Percentiles rank a stretch among this genome's conserved stretches.
Conservation (phyloP, 139 green algal species). For the Chlorella sp. region DNA sequence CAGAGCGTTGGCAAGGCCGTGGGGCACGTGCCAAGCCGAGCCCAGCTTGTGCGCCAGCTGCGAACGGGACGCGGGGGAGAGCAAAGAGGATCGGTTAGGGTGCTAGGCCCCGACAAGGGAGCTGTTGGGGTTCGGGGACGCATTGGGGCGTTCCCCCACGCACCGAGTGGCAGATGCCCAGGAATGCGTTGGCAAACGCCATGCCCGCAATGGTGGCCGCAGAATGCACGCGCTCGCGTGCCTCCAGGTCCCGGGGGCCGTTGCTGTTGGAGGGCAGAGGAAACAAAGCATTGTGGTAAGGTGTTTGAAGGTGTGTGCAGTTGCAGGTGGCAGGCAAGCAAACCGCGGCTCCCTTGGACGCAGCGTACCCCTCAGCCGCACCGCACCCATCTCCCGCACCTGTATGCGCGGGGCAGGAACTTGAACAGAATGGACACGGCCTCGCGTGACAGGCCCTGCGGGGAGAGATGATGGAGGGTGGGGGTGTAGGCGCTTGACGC, state of each 20-base stretch:
- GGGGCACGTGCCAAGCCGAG: conserved; percentile 66
- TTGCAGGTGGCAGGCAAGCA: conserved; percentile 31
- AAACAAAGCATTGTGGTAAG: conserved; percentile 45
- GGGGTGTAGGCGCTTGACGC: no score
- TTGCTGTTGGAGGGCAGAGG: conserved; percentile 60
- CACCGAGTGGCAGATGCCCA: conserved; percentile 80
- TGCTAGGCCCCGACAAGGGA: no score
- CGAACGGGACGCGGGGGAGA: neutral
- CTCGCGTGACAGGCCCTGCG: conserved; percentile 7
- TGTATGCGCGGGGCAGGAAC: neutral
- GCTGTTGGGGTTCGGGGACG: no score
- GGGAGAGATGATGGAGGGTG: no score
- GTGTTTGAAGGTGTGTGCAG: no score
- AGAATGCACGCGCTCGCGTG: conserved; percentile 75
- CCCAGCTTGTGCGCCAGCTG: conserved; percentile 43
- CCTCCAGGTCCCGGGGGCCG: conserved; percentile 60
- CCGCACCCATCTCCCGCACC: neutral
- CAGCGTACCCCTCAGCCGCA: no score
- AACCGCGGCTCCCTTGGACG: no score
- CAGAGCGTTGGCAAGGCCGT: conserved; percentile 27
- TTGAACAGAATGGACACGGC: neutral
- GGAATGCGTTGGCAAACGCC: conserved; percentile 83
- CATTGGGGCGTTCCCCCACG: conserved; percentile 34
- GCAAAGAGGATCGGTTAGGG: neutral
- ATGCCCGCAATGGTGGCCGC: conserved; percentile 80